Base-by-base conservation (phyloP, 192 early-diverging fungal species). In the Allomyces macrogynus region DNA sequence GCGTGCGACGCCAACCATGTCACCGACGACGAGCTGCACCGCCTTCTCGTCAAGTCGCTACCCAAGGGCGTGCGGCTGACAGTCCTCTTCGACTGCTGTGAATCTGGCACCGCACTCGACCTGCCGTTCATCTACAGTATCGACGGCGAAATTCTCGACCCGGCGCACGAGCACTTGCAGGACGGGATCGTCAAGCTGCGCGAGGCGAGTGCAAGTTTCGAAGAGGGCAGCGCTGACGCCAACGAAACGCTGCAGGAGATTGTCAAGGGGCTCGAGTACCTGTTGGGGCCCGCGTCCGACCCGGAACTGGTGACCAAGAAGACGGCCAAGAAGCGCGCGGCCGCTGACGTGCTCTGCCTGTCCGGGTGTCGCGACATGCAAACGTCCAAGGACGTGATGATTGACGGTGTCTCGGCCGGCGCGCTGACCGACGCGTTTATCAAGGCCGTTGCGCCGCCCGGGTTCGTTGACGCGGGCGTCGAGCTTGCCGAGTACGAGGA, bases 61-160 rank as follows among this genome's bases (percentile, higher is more conserved):
- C 84, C 85, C 23, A 74, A 70, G 22, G 81, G 89, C 25, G 84
- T 79, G 61, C 82, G 88, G 23, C 69, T 92, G 67, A 91, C 89
- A 1, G 87, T 81, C 0, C 81, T 91, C 44, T 89, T 88, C 72
- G 89, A 91, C 72, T 89, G 86, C 63, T 92, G 89, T 69, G 87
- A 92, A 67, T 87, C 86, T 43, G 89, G 88, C 22, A 84, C 89
- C 1, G 87, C 82, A 0, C 74, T 91, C 42, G 89, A 91, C 71
- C 73, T 91, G 60, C 87, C 89, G 3, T 91, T 81, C 69, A 77
- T 82, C 66, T 91, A 91, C 67, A 81, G 82, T 26, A 86, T 84
- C 23, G 57, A 76, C 57, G 88, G 89, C 44, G 64, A 68, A 32
- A 76, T 75, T 70, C 74, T 76, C 23, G 66, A 76, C 61, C 68